phyloP scores from a whole-genome alignment of 192 early-diverging fungal genomes.

The Phlyctochytrium planicorne region DNA sequence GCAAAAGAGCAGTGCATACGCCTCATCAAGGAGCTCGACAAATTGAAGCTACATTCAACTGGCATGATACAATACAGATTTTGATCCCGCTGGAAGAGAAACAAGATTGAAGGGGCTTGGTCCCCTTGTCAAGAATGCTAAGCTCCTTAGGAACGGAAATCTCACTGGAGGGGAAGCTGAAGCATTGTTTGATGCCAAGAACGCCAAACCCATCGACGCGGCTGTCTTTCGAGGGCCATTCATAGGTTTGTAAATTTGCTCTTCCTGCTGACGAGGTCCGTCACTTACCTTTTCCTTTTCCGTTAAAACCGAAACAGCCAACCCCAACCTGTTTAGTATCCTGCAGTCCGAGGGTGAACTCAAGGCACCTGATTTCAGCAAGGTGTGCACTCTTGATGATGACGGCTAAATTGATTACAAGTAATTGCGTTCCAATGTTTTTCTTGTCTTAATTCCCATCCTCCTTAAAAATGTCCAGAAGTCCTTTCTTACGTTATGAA shows the following conservation, averaged over 20 bases:
- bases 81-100: conserved; percentile 6
- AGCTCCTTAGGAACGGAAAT: background rate
- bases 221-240: conserved; percentile 11
- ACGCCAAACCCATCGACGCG: conserved; percentile 2
- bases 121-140: conserved; percentile 15
- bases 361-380: too few relatives aligned
- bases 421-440: too few relatives aligned
- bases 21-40: conserved; percentile 26
- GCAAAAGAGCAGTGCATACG: conserved; percentile 21
- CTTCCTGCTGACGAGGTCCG: too few relatives aligned
- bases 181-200: conserved; percentile 1
- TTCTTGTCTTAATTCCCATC: too few relatives aligned
- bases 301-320: too few relatives aligned
- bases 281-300: too few relatives aligned
- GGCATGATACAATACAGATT: background rate
- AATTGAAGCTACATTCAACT: conserved; percentile 20
- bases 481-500: too few relatives aligned
- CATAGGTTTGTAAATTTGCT: background rate
- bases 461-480: too few relatives aligned
- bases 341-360: too few relatives aligned
- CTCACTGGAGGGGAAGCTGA: conserved; percentile 9
- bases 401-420: too few relatives aligned
- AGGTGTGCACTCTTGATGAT: too few relatives aligned
- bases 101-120: background rate
- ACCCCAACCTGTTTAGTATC: too few relatives aligned